Base-by-base conservation (phyloP, 164 flowering plant genomes). In the Tinospora cordifolia region DNA sequence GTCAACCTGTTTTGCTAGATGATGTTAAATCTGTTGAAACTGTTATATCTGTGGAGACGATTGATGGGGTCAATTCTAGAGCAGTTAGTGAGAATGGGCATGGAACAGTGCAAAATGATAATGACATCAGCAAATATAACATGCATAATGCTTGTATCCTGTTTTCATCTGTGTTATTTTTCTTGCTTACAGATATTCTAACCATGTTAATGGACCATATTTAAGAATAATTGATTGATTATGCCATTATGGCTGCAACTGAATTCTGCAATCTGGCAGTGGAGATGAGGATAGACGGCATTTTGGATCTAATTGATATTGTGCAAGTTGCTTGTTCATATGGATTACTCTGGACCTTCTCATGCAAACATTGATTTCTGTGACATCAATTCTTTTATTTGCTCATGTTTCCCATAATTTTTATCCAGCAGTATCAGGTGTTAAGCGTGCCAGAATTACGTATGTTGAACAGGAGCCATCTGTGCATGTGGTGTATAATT, bases 371-470 rank as follows among this genome's bases (percentile, higher is more conserved):
- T 54, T 54, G 3, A 15, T 51, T 51, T 14, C 21, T 51, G 21
- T 54, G 24, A 4, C 24, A 54, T 65, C 19, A 3, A 17, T 1
- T 65, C 71, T 71, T 25, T 38, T 36, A 49, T 68, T 36, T 57
- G 22, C 3, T 69, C 67, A 9, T 80, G 75, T 74, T 82, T 78
- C 82, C 85, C 86, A 17, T 86, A 76, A 83, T 65, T 72, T 38
- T 66, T 13, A 17, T 74, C n/a, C 71, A 92, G 96, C 83, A 72
- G 54, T 69, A 72, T 77, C 86, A 72, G 93, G 95, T 69, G 83
- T 78, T 73, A 93, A 93, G 85, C 85, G 97, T 82, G 77, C 83
- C 41, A 83, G 96, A 58, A 54, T 71, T 67, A 77, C 85, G 62
- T 66, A 66, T 77, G 87, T 79, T 73, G 92, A 84, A 51, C 75